Conservation (phyloP, 306 rosid genomes). For the Pyrus bretschneideri region DNA sequence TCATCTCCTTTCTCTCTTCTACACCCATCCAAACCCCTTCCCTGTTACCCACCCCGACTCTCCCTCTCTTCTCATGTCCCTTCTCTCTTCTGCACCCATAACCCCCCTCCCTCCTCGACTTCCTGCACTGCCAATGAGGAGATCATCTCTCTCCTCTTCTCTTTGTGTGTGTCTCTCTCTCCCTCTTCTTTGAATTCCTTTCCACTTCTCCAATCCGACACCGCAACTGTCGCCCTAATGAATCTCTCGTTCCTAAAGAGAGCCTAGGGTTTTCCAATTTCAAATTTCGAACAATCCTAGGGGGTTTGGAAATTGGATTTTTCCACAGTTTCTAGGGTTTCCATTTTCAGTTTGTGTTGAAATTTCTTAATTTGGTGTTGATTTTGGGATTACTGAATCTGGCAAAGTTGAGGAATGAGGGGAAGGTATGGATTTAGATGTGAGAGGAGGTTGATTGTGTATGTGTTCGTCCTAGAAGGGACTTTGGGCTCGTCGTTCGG, state of each 20-base stretch:
- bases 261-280: background rate
- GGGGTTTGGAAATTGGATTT: background rate
- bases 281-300: background rate
- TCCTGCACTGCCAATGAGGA: too few relatives aligned
- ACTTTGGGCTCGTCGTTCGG: constrained; percentile 22
- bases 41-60: too few relatives aligned
- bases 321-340: background rate
- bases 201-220: background rate
- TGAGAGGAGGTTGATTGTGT: constrained; percentile 11
- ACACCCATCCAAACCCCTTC: too few relatives aligned
- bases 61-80: too few relatives aligned
- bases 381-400: too few relatives aligned
- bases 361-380: background rate
- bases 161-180: background rate
- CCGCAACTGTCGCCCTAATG: background rate
- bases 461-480: background rate
- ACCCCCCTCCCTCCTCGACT: too few relatives aligned
- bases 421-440: background rate
- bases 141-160: background rate
- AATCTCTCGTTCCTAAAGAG: background rate
- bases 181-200: background rate
- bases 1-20: too few relatives aligned
- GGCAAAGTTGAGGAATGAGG: too few relatives aligned
- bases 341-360: background rate
- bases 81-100: too few relatives aligned